phyloP scores from a whole-genome alignment of 1,284 basidiomycete species.

The Pisolithus thermaeus region DNA sequence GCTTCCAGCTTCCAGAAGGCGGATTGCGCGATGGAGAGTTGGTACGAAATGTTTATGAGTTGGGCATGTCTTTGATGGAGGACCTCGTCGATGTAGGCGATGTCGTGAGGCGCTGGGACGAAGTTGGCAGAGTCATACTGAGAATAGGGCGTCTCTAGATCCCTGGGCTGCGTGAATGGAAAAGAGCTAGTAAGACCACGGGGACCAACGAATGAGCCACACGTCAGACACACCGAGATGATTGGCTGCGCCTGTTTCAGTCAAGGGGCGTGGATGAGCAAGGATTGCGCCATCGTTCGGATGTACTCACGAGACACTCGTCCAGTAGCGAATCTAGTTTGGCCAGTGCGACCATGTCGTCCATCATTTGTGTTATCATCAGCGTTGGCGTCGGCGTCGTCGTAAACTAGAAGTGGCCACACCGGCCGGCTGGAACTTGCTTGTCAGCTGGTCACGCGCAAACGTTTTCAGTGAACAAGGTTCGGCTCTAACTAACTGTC shows the following conservation, averaged over 20 bases:
- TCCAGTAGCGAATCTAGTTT: neutral
- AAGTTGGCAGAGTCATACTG: slow-evolving; percentile 4
- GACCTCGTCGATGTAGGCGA: slow-evolving; percentile 10
- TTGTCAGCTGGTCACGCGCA: neutral
- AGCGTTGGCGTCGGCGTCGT: neutral
- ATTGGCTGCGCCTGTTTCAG: neutral
- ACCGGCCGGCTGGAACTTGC: neutral
- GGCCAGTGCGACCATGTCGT: neutral
- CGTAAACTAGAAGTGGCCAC: neutral
- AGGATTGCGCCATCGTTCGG: neutral
- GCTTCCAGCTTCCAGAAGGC: slow-evolving; percentile 15
- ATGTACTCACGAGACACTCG: neutral
- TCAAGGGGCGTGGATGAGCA: neutral
- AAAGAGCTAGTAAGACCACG: neutral
- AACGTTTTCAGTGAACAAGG: too few species aligned
- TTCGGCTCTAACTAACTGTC: too few species aligned
- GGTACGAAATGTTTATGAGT: slow-evolving; percentile 5
- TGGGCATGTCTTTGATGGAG: slow-evolving; percentile 17
- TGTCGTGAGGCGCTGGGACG: slow-evolving; percentile 12
- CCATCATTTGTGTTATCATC: neutral
- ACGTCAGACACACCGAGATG: neutral
- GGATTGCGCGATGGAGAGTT: slow-evolving; percentile 6
- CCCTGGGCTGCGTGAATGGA: slow-evolving; percentile 4
- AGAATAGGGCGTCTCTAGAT: slow-evolving; percentile 18
- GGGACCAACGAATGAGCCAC: neutral